Evolutionary conservation across 805 yeast genomes (phyloP).

Genomic region (Yamadazyma akitaensis): DNA sequence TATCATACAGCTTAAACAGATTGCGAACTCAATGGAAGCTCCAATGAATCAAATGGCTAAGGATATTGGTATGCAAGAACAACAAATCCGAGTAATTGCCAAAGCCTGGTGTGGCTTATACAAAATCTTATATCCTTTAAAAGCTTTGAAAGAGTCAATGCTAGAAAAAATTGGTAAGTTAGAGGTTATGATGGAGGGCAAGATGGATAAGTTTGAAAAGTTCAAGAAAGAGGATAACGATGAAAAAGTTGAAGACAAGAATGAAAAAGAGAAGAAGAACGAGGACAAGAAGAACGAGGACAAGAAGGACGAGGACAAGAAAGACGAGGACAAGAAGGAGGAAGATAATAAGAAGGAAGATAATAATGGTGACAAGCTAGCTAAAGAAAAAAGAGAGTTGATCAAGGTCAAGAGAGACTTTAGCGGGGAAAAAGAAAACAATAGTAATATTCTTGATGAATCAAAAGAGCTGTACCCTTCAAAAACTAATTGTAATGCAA

Average conservation of each 20-base stretch:
- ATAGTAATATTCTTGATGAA: not conserved
- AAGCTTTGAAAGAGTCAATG: not conserved
- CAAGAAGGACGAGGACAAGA: not conserved
- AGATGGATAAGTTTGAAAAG: not conserved
- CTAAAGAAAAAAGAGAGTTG: no score
- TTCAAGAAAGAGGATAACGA: not conserved
- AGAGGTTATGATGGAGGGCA: not conserved
- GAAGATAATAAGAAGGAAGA: not conserved
- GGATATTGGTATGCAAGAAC: not conserved
- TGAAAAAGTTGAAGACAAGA: not conserved
- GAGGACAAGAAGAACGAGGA: not conserved
- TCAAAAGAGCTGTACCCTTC: not conserved
- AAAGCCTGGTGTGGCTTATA: constrained; percentile 5
- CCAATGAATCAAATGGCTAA: constrained; percentile 4
- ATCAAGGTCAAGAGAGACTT: no score
- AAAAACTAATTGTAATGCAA: not conserved
- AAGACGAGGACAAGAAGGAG: not conserved
- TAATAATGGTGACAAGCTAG: not conserved
- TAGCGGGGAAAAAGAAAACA: not conserved
- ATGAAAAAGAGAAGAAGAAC: not conserved
- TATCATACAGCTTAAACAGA: not conserved
- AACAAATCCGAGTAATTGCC: not conserved
- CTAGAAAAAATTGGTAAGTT: not conserved
- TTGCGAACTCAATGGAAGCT: constrained; percentile 5
- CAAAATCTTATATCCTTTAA: constrained; percentile 6